Percentiles rank a stretch among this genome's conserved stretches.
These are phyloP conservation scores for Mortierella sp. DNA, from an alignment of 371 early-diverging fungal species.

Conservation along the genomic window DNA sequence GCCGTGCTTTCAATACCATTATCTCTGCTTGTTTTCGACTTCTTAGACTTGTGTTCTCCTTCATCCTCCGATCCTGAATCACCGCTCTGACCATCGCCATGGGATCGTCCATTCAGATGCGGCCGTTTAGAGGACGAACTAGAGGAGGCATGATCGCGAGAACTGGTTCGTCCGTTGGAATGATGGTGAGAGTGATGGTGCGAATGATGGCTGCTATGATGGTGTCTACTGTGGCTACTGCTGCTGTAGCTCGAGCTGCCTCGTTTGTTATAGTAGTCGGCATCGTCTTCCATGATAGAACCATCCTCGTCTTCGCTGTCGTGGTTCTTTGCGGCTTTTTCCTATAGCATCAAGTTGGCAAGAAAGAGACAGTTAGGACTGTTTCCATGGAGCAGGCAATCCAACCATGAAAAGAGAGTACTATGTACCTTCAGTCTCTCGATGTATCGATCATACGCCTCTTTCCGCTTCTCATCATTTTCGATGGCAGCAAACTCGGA, in stretches of 20 bases:
- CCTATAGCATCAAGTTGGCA: slow-evolving; percentile 17
- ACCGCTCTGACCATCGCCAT: slow-evolving; percentile 1
- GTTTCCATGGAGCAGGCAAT: not conserved
- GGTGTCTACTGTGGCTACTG: slow-evolving; percentile 7
- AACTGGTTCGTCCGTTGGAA: slow-evolving; percentile 5
- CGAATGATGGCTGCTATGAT: slow-evolving; percentile 8
- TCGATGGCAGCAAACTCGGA: slow-evolving; percentile 71
- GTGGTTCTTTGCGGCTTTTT: slow-evolving; percentile 32
- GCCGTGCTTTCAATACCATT: not conserved
- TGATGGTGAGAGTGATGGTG: slow-evolving; percentile 11
- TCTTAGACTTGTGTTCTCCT: slow-evolving; percentile 20
- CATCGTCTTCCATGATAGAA: slow-evolving; percentile 53
- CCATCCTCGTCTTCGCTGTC: slow-evolving; percentile 55
- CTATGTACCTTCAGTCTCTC: slow-evolving; percentile 77
- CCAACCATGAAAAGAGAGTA: no score
- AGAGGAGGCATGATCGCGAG: slow-evolving; percentile 13
- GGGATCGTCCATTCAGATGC: slow-evolving; percentile 17
- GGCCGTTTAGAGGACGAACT: slow-evolving; percentile 27
- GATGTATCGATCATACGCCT: slow-evolving; percentile 81
- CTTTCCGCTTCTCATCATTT: slow-evolving; percentile 70
- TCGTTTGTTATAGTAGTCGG: slow-evolving; percentile 31
- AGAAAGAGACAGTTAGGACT: not conserved
- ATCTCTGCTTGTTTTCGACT: not conserved
- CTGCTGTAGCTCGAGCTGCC: slow-evolving; percentile 8
- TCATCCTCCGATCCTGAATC: slow-evolving; percentile 29